Conservation (phyloP, 2,329 filamentous ascomycete species). For the Magnaporthales sp. region DNA sequence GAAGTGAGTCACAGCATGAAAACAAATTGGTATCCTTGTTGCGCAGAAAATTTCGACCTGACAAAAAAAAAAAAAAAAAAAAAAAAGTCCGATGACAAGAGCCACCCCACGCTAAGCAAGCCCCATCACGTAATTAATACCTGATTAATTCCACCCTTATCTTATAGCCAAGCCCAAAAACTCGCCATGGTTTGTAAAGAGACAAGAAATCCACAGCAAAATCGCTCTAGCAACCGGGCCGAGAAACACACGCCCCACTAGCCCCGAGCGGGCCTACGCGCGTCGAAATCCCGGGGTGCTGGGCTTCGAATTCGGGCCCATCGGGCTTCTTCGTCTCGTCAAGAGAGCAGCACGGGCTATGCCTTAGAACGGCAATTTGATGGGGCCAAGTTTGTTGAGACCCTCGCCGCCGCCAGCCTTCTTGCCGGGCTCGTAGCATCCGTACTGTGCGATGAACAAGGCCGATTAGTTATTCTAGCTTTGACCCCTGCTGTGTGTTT, state of each 20-base stretch:
- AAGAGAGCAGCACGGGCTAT: no score
- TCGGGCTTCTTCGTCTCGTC: not conserved
- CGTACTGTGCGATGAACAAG: no score
- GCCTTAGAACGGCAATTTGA: no score
- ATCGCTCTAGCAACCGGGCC: not conserved
- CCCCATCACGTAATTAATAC: not conserved
- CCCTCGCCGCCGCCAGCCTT: no score
- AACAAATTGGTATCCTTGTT: not conserved
- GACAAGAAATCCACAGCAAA: not conserved
- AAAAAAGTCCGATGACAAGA: not conserved
- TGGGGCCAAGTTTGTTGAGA: not conserved
- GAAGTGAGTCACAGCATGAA: not conserved
- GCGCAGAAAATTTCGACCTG: not conserved
- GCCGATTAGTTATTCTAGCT: no score
- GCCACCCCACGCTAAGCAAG: not conserved
- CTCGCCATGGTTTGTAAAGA: not conserved
- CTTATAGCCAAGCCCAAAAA: not conserved
- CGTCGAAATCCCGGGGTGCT: not conserved
- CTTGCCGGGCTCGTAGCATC: no score
- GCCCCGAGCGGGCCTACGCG: no score
- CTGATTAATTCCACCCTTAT: not conserved
- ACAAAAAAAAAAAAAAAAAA: not conserved
- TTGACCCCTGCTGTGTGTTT: no score
- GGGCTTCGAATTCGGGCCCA: not conserved
- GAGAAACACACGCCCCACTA: not conserved